Evolutionary conservation across 352 stramenopile species (phyloP).

Genomic region (Nothophytophthora sp.): DNA sequence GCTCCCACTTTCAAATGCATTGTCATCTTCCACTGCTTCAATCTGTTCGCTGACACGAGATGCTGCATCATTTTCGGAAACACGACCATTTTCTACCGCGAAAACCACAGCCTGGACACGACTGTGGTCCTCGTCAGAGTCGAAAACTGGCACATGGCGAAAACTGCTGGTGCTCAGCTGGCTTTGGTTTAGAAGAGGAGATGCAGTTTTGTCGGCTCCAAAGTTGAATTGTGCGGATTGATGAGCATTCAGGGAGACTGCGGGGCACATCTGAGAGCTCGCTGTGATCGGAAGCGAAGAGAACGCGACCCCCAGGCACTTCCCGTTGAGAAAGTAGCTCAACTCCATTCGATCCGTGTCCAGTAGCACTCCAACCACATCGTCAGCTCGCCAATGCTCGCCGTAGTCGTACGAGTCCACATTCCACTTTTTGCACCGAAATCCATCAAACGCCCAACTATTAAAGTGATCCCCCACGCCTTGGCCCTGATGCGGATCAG

Average conservation of each 20-base stretch:
- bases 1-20: slow-evolving; percentile 3
- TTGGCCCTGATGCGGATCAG: slow-evolving; percentile 85
- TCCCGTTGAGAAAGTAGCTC: slow-evolving; percentile 92
- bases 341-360: slow-evolving; percentile 87
- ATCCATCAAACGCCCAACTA: slow-evolving; percentile 93
- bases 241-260: slow-evolving; percentile 84
- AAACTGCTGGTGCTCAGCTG: slow-evolving; percentile 18
- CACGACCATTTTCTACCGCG: slow-evolving; percentile 5
- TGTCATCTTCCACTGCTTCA: neutral
- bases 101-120: slow-evolving; percentile 43
- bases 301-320: slow-evolving; percentile 88
- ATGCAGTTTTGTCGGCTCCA: slow-evolving; percentile 16
- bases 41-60: neutral
- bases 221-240: slow-evolving; percentile 86
- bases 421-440: slow-evolving; percentile 90
- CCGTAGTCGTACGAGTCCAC: slow-evolving; percentile 84
- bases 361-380: slow-evolving; percentile 87
- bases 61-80: neutral
- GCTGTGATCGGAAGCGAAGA: slow-evolving; percentile 38
- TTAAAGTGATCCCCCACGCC: slow-evolving; percentile 90
- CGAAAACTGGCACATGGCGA: slow-evolving; percentile 35
- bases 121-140: slow-evolving; percentile 38
- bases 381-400: slow-evolving; percentile 69
- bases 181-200: slow-evolving; percentile 2
- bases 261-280: slow-evolving; percentile 68